Percentiles rank a stretch among this genome's conserved stretches.
These are phyloP conservation scores for Aphanomyces astaci DNA, from an alignment of 352 stramenopile genomes.

Conservation along the genomic window DNA sequence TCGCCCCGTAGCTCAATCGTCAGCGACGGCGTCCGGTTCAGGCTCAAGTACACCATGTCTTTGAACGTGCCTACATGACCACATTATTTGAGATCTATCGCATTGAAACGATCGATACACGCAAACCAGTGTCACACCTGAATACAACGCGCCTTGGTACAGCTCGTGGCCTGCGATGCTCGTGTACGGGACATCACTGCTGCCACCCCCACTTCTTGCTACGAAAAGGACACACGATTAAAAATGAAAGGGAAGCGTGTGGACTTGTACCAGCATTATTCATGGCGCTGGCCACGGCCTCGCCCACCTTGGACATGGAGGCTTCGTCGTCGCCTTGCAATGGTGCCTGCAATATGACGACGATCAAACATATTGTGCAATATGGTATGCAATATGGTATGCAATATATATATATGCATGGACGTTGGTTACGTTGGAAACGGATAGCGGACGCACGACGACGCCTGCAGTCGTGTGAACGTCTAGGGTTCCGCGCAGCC, in stretches of 20 bases:
- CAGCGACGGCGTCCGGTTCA: neutral
- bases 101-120: neutral
- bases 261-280: neutral
- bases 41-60: slow-evolving; percentile 1
- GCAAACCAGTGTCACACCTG: neutral
- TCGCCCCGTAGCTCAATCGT: slow-evolving; percentile 1
- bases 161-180: neutral
- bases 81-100: no score
- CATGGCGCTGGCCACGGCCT: neutral
- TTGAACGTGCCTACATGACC: neutral
- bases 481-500: neutral
- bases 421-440: neutral
- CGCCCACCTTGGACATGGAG: neutral
- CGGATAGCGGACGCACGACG: neutral
- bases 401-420: no score
- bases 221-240: no score
- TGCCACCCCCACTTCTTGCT: neutral
- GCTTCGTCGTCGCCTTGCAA: neutral
- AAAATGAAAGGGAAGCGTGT: no score
- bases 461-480: slow-evolving; percentile 1
- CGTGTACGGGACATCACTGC: neutral
- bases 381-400: no score
- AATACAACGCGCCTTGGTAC: slow-evolving; percentile 10
- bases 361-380: no score
- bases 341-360: neutral